These are phyloP conservation scores for Halenospora varia DNA, from an alignment of 495 filamentous ascomycete species.

Conservation along the genomic window DNA sequence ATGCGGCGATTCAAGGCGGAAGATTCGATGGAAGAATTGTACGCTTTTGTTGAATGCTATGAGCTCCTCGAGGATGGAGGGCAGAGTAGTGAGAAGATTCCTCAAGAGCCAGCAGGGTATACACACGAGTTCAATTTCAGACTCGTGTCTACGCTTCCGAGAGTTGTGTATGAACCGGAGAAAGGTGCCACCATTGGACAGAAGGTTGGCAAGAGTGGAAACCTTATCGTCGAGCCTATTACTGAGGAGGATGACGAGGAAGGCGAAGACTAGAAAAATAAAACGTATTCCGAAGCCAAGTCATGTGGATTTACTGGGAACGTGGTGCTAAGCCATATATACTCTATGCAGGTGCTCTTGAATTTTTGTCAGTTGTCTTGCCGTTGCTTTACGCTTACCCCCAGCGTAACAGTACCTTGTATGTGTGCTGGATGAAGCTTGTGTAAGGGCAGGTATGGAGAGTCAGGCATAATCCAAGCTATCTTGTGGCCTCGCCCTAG, in stretches of 20 bases:
- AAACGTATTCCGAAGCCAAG: no score
- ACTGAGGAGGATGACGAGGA: slow-evolving; percentile 51
- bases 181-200: slow-evolving; percentile 59
- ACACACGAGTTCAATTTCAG: slow-evolving; percentile 76
- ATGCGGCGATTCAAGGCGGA: slow-evolving; percentile 65
- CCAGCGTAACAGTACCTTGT: no score
- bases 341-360: no score
- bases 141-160: slow-evolving; percentile 78
- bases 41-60: slow-evolving; percentile 95
- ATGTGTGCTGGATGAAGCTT: no score
- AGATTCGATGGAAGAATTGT: slow-evolving; percentile 77
- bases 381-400: no score
- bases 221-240: slow-evolving; percentile 77
- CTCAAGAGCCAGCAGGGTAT: slow-evolving; percentile 54
- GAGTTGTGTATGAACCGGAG: slow-evolving; percentile 68
- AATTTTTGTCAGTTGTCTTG: no score
- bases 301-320: no score
- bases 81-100: slow-evolving; percentile 30
- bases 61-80: slow-evolving; percentile 37
- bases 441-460: no score
- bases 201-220: slow-evolving; percentile 77
- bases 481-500: no score
- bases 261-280: no score
- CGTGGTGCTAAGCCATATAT: no score
- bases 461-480: no score